phyloP scores from a whole-genome alignment of 352 stramenopile genomes.

The Pythium phragmitis region DNA sequence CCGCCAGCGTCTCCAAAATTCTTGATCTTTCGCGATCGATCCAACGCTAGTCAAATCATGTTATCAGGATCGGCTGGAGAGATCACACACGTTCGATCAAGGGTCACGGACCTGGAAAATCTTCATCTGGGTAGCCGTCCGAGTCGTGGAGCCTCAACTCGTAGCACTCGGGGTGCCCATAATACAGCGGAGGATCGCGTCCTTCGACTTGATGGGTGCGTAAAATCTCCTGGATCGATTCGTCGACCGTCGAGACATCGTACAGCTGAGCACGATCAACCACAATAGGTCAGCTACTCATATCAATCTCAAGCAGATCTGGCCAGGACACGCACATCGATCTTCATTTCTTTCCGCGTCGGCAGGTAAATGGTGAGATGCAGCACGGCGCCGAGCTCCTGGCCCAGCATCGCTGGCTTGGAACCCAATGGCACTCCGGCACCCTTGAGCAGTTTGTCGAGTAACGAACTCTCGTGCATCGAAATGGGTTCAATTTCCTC shows the following conservation, averaged over 20 bases:
- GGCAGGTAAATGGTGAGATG: slow-evolving; percentile 86
- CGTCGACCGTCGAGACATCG: slow-evolving; percentile 83
- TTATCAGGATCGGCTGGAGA: too few species aligned
- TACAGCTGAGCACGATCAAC: slow-evolving; percentile 53
- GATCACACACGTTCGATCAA: too few species aligned
- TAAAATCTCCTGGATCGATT: slow-evolving; percentile 85
- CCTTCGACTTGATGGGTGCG: slow-evolving; percentile 65
- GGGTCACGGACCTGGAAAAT: slow-evolving; percentile 61
- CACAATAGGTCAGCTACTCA: not conserved
- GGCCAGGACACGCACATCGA: slow-evolving; percentile 35
- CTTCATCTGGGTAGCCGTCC: slow-evolving; percentile 82
- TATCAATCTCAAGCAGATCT: not conserved
- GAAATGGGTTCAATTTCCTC: slow-evolving; percentile 65
- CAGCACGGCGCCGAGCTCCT: slow-evolving; percentile 59
- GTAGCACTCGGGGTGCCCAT: slow-evolving; percentile 86
- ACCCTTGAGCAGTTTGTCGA: slow-evolving; percentile 79
- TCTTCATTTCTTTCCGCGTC: slow-evolving; percentile 84
- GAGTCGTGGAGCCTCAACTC: slow-evolving; percentile 82
- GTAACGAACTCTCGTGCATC: slow-evolving; percentile 63
- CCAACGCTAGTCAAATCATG: slow-evolving; percentile 43
- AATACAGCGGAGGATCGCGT: slow-evolving; percentile 71
- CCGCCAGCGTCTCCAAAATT: slow-evolving; percentile 88
- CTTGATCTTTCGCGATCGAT: slow-evolving; percentile 87
- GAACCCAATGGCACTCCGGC: slow-evolving; percentile 43
- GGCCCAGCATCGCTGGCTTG: slow-evolving; percentile 57